These are phyloP conservation scores for Agarophyton chilense DNA, from an alignment of 23 red algal species.

Conservation along the genomic window DNA sequence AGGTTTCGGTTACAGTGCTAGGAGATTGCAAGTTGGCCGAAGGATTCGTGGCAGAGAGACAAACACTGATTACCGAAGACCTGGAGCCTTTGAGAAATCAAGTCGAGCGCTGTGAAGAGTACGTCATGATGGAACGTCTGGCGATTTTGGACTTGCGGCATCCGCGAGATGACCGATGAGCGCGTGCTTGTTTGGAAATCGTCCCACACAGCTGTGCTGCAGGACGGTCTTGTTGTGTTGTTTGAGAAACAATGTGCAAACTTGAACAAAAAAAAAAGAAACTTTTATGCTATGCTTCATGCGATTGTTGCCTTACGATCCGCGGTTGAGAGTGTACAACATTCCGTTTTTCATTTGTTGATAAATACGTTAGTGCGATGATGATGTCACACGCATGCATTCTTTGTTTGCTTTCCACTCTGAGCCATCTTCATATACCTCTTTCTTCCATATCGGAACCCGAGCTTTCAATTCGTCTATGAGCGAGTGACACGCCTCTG, in stretches of 20 bases:
- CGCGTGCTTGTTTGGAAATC: neutral
- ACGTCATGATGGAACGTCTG: conserved; percentile 50
- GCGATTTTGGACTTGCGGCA: conserved; percentile 52
- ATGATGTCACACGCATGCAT: neutral
- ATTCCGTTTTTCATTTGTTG: neutral
- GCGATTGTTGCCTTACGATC: conserved; percentile 1
- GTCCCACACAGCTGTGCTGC: neutral
- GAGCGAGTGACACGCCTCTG: conserved; percentile 87
- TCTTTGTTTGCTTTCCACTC: conserved; percentile 77
- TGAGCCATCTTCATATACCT: conserved; percentile 76
- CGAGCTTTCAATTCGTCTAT: conserved; percentile 94
- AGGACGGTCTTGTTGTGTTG: neutral
- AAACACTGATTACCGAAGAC: conserved; percentile 40
- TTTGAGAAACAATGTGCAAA: neutral
- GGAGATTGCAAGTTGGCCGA: conserved; percentile 65
- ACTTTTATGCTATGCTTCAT: neutral
- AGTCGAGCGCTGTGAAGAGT: conserved; percentile 62
- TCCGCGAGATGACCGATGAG: conserved; percentile 40
- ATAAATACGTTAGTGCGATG: neutral
- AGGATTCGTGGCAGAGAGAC: conserved; percentile 35
- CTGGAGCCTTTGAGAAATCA: conserved; percentile 5
- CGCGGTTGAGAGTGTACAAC: neutral
- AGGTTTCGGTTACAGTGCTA: conserved; percentile 22
- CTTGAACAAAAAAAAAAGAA: neutral
- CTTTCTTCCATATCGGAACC: conserved; percentile 94